Evolutionary conservation across 192 early-diverging fungal genomes (phyloP), one percentile per base, ranked within the genome.

Genomic region (Haplosporangium gracile): DNA sequence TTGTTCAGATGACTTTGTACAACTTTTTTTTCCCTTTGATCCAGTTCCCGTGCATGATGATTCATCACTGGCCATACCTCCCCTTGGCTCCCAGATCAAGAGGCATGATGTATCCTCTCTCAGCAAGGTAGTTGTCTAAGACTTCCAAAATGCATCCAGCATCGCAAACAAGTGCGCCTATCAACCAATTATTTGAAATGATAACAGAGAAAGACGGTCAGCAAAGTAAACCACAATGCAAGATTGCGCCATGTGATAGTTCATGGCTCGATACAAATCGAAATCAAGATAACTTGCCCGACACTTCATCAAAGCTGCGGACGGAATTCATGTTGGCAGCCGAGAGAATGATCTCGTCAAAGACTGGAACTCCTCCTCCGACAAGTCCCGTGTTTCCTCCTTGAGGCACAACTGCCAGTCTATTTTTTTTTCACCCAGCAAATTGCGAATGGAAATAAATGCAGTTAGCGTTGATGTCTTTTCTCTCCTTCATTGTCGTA

Each of bases 311-410:
- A 88, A 95, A 96, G 72, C 89, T 90, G 68, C 95, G 92, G 73
- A 97, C 88, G 26, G 90, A 88, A 89, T 95, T 97, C 94, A 99
- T 95, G 81, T 92, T 92, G 76, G 92, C 93, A 77, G 95, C 89
- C 72, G 92, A 95, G 69, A 99, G 65, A 60, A 99, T 93, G 55
- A 99, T 94, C 84, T 99, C 99, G 83, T 99, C 99, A 89, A 97
- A 96, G 0, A 99, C 96, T 6, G 97, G 97, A 0, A 99, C 96
- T 57, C 95, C 94, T 43, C 99, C 99, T 76, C 89, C 98, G n/a
- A 99, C 98, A 34, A 99, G 92, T 47, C 98, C 98, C 5, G 97
- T 99, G 90, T 99, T 99, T 65, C 98, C 99, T 72, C 99, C 98
- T 89, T 99, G 99, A 53, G 99, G 98, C 24, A 98, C 97, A 40